Evolutionary conservation across 345 rosid species (phyloP).

Genomic region (Populus alba): DNA sequence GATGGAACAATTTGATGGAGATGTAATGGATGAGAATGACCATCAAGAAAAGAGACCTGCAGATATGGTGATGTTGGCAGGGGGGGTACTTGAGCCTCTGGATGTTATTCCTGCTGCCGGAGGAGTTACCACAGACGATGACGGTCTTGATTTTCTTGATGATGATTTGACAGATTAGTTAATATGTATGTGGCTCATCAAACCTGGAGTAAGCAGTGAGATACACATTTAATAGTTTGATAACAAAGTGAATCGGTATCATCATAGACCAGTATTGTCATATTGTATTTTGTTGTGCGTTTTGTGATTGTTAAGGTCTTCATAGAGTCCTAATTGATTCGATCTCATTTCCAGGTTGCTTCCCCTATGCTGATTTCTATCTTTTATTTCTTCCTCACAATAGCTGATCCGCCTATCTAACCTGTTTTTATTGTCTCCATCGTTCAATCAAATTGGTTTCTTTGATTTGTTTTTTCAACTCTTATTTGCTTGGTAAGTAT

Average conservation of each 20-base stretch:
- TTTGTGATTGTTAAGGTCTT: constrained; percentile 4
- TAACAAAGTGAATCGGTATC: background rate
- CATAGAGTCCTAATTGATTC: constrained; percentile 5
- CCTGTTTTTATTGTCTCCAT: background rate
- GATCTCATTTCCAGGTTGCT: constrained; percentile 9
- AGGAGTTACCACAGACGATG: constrained; percentile 51
- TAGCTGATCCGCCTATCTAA: background rate
- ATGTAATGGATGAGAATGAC: constrained; percentile 45
- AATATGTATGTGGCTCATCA: constrained; percentile 11
- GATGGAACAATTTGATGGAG: constrained; percentile 42
- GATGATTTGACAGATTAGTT: constrained; percentile 47
- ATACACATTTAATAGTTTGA: constrained; percentile 14
- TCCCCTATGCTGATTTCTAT: background rate
- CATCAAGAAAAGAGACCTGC: constrained; percentile 39
- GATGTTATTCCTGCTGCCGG: constrained; percentile 40
- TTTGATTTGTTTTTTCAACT: background rate
- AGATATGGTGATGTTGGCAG: constrained; percentile 39
- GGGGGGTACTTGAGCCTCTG: constrained; percentile 38
- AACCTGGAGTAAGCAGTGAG: constrained; percentile 33
- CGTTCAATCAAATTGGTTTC: background rate
- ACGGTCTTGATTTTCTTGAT: constrained; percentile 51
- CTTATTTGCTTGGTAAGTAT: background rate
- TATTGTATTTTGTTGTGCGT: constrained; percentile 21
- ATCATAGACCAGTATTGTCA: constrained; percentile 8
- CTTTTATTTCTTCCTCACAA: background rate